phyloP scores from a whole-genome alignment of 1,284 basidiomycete species.

The Mycena citricolor region DNA sequence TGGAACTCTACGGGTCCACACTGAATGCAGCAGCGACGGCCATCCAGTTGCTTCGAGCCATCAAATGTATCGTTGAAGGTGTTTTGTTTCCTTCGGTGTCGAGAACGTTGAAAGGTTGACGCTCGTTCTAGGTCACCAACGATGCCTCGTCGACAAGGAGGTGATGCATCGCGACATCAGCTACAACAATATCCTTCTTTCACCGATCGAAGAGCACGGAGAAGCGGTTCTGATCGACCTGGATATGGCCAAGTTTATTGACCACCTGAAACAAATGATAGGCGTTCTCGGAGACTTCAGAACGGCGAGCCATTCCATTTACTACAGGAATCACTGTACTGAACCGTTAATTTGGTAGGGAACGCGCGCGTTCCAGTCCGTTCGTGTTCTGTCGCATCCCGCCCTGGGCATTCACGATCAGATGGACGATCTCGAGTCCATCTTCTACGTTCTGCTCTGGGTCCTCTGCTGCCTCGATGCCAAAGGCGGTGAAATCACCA shows the following conservation, averaged over 20 bases:
- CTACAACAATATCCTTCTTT: slow-evolving; percentile 16
- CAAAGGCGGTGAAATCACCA: too few relatives aligned
- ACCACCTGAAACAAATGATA: too few relatives aligned
- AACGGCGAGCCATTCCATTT: too few relatives aligned
- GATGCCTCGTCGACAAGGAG: slow-evolving; percentile 3
- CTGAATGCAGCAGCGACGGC: slow-evolving; percentile 7
- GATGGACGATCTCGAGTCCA: slow-evolving; percentile 3
- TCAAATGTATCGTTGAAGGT: slow-evolving; percentile 19
- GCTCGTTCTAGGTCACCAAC: slow-evolving; percentile 8
- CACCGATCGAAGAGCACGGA: neutral
- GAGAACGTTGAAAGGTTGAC: too few relatives aligned
- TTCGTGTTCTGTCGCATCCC: neutral
- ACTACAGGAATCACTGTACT: too few relatives aligned
- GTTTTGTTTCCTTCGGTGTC: neutral
- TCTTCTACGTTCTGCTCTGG: slow-evolving; percentile 3
- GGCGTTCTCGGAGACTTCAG: too few relatives aligned
- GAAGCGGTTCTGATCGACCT: slow-evolving; percentile 19
- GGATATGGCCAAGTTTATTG: slow-evolving; percentile 20
- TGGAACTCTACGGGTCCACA: slow-evolving; percentile 7
- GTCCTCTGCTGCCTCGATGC: neutral
- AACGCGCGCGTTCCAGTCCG: slow-evolving; percentile 2
- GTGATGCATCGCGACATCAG: slow-evolving; percentile 23
- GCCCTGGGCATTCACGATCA: neutral
- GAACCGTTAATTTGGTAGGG: too few relatives aligned
- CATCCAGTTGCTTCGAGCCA: slow-evolving; percentile 12